These are phyloP conservation scores for Grosmannia serpens DNA, from an alignment of 2,329 filamentous ascomycete genomes.

Conservation along the genomic window DNA sequence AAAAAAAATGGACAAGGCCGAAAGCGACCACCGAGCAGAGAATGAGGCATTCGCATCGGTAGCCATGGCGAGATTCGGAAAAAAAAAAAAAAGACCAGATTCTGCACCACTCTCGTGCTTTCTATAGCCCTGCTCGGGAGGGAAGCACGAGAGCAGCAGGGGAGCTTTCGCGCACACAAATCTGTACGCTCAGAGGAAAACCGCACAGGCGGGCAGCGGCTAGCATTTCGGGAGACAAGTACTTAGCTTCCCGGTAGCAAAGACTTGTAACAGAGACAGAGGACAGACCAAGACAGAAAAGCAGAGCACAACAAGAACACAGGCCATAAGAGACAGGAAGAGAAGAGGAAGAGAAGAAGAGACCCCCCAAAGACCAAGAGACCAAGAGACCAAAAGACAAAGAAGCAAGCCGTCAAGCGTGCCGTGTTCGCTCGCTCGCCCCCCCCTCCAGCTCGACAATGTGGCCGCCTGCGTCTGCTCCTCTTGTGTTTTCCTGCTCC, in stretches of 20 bases:
- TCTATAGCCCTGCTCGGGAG: too few species aligned
- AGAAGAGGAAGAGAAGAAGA: conserved; percentile 8
- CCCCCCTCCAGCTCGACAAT: too few species aligned
- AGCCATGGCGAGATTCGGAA: too few species aligned
- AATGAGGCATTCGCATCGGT: neutral
- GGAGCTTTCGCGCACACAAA: neutral
- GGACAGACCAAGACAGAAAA: conserved; percentile 2
- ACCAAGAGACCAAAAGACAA: neutral
- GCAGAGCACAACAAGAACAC: neutral
- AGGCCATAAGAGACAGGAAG: neutral
- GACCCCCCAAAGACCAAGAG: conserved; percentile 20
- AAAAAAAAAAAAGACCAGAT: neutral
- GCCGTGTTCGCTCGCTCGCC: neutral
- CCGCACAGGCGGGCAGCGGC: conserved; percentile 24
- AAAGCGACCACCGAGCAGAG: neutral
- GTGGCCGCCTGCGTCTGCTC: too few species aligned
- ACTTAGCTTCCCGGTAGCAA: conserved; percentile 65
- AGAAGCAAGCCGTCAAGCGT: neutral
- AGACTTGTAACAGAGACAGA: conserved; percentile 6
- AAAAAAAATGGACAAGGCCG: neutral
- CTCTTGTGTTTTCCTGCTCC: too few species aligned
- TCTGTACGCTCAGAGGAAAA: conserved; percentile 14
- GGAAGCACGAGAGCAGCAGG: neutral
- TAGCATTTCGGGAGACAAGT: conserved; percentile 39
- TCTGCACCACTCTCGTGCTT: neutral